Base-by-base conservation (phyloP, 1,139 yeast species). In the Yamadazyma taylorii region DNA sequence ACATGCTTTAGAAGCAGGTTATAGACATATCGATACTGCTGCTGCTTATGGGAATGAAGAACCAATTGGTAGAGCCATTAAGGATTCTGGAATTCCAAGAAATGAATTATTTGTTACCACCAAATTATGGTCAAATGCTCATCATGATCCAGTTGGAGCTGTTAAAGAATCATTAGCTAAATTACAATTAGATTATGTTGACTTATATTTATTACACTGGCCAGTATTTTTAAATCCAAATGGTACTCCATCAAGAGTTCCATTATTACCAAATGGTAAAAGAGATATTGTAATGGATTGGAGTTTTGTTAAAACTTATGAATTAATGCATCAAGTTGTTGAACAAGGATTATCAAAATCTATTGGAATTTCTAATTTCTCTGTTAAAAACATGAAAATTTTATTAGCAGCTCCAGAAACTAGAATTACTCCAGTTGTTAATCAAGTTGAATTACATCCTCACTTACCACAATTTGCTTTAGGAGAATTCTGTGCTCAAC, bases 201-300 rank as follows among this genome's bases (percentile, higher is more conserved):
- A 88, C 55, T 66, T 87, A 48, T 81, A 81, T 58, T 69, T 88
- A 58, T 74, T 85, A 53, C 96, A 88, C 63, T 85, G 92, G 94
- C 95, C 95, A 5, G 72, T 77, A 33, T 69, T 84, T 2, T 55
- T 78, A 42, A 67, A 70, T 30, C 68, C 71, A 33, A 55, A 66
- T 25, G 59, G 58, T 3, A 38, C 46, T 9, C 49, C 54, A 28
- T 52, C 67, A 12, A 58, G 66, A 35, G 74, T 71, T 25, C 58
- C 61, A 17, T 45, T 50, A 16, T 44, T 52, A 36, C 56, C 55
- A 21, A 34, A 47, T 40, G 60, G 58, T 14, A 41, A 51, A 30
- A 48, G 56, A 34, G 60, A 56, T 33, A 51, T 75, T 41, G 37
- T 41, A 3, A 24, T 38, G 16, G 70, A 64, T 34, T 79, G 82